Evolutionary conservation across 140 eudicot genomes (phyloP), one percentile per base, ranked within the genome.

Genomic region (Anethum foeniculum): DNA sequence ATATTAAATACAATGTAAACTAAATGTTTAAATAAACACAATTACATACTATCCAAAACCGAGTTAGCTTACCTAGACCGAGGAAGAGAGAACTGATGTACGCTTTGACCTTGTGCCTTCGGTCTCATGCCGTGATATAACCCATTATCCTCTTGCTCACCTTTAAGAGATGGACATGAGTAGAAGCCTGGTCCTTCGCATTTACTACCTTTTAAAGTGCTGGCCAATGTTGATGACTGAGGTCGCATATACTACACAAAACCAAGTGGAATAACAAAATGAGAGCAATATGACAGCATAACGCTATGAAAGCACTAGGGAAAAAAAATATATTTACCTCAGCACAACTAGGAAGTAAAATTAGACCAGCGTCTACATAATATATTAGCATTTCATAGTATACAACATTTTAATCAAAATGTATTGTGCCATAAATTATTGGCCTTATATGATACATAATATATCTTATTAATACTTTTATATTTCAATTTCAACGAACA

Each of bases 21-120:
- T 19, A 76, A 64, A 0, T 43, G 38, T 46, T 21, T 38, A 25
- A 38, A 49, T 41, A 7, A 23, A 44, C 71, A 75, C 3, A 1
- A 23, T 38, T 41, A 44, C 77, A 75, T 18, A 7, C 39, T 19
- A 62, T 62, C 69, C 54, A 23, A 23, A 13, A 11, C 73, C 64
- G 54, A 38, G 32, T 11, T 0, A 41, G 27, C 77, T 73, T 78
- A 88, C 94, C 90, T 90, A 36, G 87, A 83, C 68, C 90, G 80
- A 58, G 90, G 94, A 79, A 90, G 89, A 79, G 90, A 90, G 83
- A 90, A 88, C 80, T 82, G 76, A 32, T 60, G 81, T 71, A 86
- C 82, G 46, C 56, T 81, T 83, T 85, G 85, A 74, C 83, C 78
- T 79, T 72, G 48, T 44, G 75, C 80, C 75, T 84, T 78, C 44